Base-by-base conservation (phyloP, 2,329 filamentous ascomycete species). In the Xylaria sp. region DNA sequence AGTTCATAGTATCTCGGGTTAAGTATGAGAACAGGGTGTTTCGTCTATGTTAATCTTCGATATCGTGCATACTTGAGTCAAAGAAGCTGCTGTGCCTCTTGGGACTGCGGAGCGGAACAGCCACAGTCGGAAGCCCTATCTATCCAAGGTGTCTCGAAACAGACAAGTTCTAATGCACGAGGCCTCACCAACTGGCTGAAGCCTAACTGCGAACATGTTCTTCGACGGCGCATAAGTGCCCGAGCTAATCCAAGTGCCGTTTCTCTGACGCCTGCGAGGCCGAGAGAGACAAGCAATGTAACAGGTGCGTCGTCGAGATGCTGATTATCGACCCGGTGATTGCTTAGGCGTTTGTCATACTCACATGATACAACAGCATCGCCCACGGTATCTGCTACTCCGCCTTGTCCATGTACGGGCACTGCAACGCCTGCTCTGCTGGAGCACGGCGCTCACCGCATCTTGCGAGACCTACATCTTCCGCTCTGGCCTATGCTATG, bases 321-420 rank as follows among this genome's bases (percentile, higher is more conserved):
- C n/a, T 44, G 51, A 54, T 54, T 20, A 31, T 62, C 44, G 7
- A 61, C 57, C 33, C 28, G 46, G 36, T 59, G 26, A 57, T 49
- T 33, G 33, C n/a, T 42, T 53, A 13, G 56, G 59, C 54, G 67
- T 28, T 33, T 40, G 64, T 64, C 36, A 66, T 33, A 57, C 64
- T 38, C 38, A 60, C 54, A 66, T 33, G 15, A 63, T 53, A 58
- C 62, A 28, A 46, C 58, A 10, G 23, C 31, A 33, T 44, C 6
- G 26, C 49, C 15, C 61, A 26, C 40, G 51, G 51, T 46, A 48
- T 36, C 57, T 38, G 36, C 28, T 20, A 42, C 38, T 65, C 51
- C 46, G 46, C 36, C 28, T 62, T 58, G 66, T 15, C 20, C 17
- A 13, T 59, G 42, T 36, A 7, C 56, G n/a, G 31, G 17, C 42